Percentiles rank a stretch among this genome's conserved stretches.
Conservation (phyloP, 2,329 filamentous ascomycete species). For the Mycosphaerelloides madeirae region DNA sequence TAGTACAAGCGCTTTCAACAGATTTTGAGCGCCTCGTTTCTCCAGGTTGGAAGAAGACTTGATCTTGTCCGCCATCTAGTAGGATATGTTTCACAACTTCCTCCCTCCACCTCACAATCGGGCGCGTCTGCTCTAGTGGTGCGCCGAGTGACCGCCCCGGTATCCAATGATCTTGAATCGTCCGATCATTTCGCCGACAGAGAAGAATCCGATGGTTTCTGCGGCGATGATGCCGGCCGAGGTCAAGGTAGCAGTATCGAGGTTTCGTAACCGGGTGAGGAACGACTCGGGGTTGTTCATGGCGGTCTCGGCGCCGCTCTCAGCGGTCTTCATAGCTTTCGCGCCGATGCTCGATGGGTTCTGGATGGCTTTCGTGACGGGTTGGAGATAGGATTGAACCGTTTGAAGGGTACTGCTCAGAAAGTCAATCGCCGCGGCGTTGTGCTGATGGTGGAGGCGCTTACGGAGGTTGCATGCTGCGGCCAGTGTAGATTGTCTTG, state of each 20-base stretch:
- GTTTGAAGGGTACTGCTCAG: conserved; percentile 63
- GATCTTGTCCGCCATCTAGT: conserved; percentile 8
- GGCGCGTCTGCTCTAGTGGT: conserved; percentile 12
- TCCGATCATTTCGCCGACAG: conserved; percentile 93
- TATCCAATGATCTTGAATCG: conserved; percentile 94
- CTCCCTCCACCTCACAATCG: conserved; percentile 1
- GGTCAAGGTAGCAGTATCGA: conserved; percentile 66
- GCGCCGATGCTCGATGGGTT: conserved; percentile 57
- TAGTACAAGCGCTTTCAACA: conserved; percentile 22
- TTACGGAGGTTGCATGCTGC: conserved; percentile 95
- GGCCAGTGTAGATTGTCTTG: conserved; percentile 80
- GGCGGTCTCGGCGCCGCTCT: conserved; percentile 44
- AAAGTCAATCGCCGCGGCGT: conserved; percentile 11
- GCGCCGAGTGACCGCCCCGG: conserved; percentile 33
- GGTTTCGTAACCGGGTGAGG: conserved; percentile 59
- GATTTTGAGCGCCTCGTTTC: conserved; percentile 6
- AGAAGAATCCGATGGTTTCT: conserved; percentile 94
- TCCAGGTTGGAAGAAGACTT: conserved; percentile 4
- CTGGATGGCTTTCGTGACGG: conserved; percentile 63
- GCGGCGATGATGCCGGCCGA: conserved; percentile 73
- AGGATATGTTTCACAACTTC: conserved; percentile 4
- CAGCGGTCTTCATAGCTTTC: conserved; percentile 38
- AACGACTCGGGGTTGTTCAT: conserved; percentile 53
- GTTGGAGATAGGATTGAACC: conserved; percentile 83
- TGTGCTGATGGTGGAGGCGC: conserved; percentile 32